phyloP scores from a whole-genome alignment of 805 yeast genomes.

The Lipomyces sp. region DNA sequence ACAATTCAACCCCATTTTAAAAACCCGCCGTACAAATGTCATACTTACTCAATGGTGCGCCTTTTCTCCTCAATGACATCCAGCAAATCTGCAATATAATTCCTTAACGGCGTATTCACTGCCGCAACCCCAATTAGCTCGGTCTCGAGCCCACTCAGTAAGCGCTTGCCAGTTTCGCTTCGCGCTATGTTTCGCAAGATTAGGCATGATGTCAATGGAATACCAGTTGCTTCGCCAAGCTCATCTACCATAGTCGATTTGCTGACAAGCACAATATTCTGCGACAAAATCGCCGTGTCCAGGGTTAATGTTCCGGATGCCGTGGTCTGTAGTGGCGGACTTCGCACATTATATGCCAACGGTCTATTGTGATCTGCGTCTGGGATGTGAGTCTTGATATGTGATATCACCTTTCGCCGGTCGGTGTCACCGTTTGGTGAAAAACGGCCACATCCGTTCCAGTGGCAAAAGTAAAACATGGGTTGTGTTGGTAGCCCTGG shows the following conservation, averaged over 20 bases:
- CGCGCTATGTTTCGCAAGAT: conserved; percentile 48
- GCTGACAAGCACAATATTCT: conserved; percentile 16
- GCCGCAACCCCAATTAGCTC: conserved; percentile 38
- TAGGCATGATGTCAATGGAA: conserved; percentile 44
- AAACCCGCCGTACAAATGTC: background rate
- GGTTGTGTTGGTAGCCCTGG: background rate
- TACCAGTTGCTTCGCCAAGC: conserved; percentile 41
- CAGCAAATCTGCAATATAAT: conserved; percentile 36
- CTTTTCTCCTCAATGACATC: conserved; percentile 28
- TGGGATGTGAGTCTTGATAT: conserved; percentile 38
- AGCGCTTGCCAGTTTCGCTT: conserved; percentile 38
- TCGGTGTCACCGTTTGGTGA: conserved; percentile 31
- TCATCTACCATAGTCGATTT: conserved; percentile 39
- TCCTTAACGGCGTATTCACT: conserved; percentile 34
- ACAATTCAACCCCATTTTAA: background rate
- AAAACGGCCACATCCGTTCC: conserved; percentile 34
- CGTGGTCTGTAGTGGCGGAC: background rate
- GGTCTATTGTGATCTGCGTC: conserved; percentile 31
- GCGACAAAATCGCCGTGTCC: conserved; percentile 11
- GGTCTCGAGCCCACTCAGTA: conserved; percentile 36
- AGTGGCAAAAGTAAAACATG: conserved; percentile 5
- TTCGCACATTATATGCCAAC: conserved; percentile 14
- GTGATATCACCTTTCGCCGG: conserved; percentile 32
- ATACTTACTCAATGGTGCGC: conserved; percentile 19
- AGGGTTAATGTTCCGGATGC: background rate